Evolutionary conservation across 768 basidiomycete genomes (phyloP).

Genomic region (Amanita jacksonii): DNA sequence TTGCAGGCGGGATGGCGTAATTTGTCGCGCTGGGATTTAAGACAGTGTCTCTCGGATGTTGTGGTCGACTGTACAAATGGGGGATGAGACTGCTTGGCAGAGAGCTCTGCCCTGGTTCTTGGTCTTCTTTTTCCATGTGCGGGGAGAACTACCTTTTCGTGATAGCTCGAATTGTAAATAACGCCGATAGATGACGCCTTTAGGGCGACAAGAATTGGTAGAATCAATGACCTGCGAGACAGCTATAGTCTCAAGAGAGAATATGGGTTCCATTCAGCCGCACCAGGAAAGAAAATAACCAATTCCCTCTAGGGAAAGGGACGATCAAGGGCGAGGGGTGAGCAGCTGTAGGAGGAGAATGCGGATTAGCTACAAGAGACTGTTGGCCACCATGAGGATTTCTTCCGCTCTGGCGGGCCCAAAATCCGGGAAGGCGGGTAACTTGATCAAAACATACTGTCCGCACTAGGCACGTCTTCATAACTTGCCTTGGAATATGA

Average conservation of each 20-base stretch:
- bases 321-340: conserved; percentile 19
- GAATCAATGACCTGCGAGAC: conserved; percentile 13
- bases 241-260: conserved; percentile 7
- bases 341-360: conserved; percentile 30
- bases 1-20: conserved; percentile 11
- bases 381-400: conserved; percentile 23
- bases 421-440: conserved; percentile 12
- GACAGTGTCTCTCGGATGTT: conserved; percentile 19
- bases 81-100: conserved; percentile 42
- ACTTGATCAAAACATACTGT: conserved; percentile 6
- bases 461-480: conserved; percentile 4
- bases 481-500: conserved; percentile 5
- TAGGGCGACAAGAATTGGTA: conserved; percentile 13
- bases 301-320: neutral
- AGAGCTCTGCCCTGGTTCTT: conserved; percentile 29
- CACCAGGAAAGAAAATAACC: conserved; percentile 13
- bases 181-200: conserved; percentile 8
- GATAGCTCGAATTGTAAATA: neutral
- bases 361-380: conserved; percentile 18
- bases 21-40: conserved; percentile 14
- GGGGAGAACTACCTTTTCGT: too few species aligned
- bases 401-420: conserved; percentile 24
- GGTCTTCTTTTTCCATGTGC: conserved; percentile 20
- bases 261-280: conserved; percentile 17
- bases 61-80: conserved; percentile 34